Evolutionary conservation across 352 stramenopile species (phyloP).

Genomic region (Phytophthora kernoviae): DNA sequence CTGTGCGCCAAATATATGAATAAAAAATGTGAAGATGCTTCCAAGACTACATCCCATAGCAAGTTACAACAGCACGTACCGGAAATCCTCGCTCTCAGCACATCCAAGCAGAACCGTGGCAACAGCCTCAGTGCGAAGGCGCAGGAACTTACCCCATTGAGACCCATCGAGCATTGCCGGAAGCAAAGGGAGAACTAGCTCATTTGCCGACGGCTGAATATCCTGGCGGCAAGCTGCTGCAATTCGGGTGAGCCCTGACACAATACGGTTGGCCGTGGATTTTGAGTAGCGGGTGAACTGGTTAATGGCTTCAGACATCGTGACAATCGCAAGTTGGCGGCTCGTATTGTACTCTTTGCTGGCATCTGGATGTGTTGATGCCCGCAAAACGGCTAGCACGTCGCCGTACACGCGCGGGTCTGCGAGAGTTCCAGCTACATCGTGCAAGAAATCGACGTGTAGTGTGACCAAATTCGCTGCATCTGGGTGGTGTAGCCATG

Average conservation of each 20-base stretch:
- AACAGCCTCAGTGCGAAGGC: slow-evolving; percentile 51
- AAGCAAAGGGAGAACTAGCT: slow-evolving; percentile 50
- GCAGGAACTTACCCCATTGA: slow-evolving; percentile 53
- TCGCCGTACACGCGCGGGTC: slow-evolving; percentile 78
- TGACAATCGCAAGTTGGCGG: slow-evolving; percentile 37
- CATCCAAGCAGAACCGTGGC: slow-evolving; percentile 54
- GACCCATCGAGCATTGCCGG: slow-evolving; percentile 52
- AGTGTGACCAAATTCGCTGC: slow-evolving; percentile 29
- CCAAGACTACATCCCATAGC: not conserved
- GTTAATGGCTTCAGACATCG: slow-evolving; percentile 51
- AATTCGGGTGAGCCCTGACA: slow-evolving; percentile 56
- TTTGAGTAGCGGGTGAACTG: slow-evolving; percentile 82
- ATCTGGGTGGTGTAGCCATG: slow-evolving; percentile 66
- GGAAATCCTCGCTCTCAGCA: slow-evolving; percentile 39
- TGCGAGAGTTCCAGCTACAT: slow-evolving; percentile 66
- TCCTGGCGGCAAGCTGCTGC: slow-evolving; percentile 44
- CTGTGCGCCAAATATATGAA: slow-evolving; percentile 18
- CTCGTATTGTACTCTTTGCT: slow-evolving; percentile 30
- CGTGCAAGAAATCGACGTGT: slow-evolving; percentile 54
- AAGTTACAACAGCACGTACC: slow-evolving; percentile 23
- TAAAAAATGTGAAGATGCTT: slow-evolving; percentile 2
- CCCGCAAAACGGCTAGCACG: slow-evolving; percentile 45
- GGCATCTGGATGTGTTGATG: slow-evolving; percentile 31
- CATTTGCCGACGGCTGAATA: slow-evolving; percentile 48
- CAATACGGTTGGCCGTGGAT: slow-evolving; percentile 61